Base-by-base conservation (phyloP, 2,329 filamentous ascomycete genomes). In the Venturia aucupariae region DNA sequence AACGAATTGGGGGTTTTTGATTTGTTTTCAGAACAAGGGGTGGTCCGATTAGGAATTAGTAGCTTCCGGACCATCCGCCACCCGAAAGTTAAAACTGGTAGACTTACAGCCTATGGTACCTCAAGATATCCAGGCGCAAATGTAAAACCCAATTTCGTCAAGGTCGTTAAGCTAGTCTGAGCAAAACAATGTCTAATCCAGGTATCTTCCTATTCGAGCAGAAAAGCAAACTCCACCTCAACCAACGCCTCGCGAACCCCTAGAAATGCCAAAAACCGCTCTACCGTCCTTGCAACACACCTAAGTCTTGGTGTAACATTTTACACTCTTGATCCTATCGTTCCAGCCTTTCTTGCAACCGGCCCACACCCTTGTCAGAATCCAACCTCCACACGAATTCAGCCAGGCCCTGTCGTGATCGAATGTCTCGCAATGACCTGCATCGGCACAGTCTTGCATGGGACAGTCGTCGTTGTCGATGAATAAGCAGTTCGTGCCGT, bases 381-480 rank as follows among this genome's bases (percentile, higher is more conserved):
- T 10, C 51, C 51, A 57, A 2, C 51, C 51, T 32, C 51, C 51
- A 8, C 51, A 57, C 4, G 27, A 32, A 3, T 10, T 57, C 15
- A 57, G 27, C 51, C 51, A 57, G 30, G 51, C 51, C 8, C 51
- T 32, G 19, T 57, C 51, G 30, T 57, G 51, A 35, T 57, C 51
- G 7, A 57, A 57, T 19, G 27, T n/a, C 7, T 19, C 51, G 30
- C 51, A 57, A 11, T 57, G 51, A 19, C 27, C 27, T 32, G 3
- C 8, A 8, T 11, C 27, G 15, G 30, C 51, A 15, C 51, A 57
- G 5, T n/a, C 30, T n/a, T 57, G 15, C 30, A 2, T 11, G 3
- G 51, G 30, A 22, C 51, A 57, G 10, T 57, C 27, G 19, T n/a
- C 30, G 3, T 32, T 35, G 7, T 57, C 51, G 27, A 57, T 10